These are phyloP conservation scores for Leucosporidium yakuticum DNA, from an alignment of 768 basidiomycete species.

Conservation along the genomic window DNA sequence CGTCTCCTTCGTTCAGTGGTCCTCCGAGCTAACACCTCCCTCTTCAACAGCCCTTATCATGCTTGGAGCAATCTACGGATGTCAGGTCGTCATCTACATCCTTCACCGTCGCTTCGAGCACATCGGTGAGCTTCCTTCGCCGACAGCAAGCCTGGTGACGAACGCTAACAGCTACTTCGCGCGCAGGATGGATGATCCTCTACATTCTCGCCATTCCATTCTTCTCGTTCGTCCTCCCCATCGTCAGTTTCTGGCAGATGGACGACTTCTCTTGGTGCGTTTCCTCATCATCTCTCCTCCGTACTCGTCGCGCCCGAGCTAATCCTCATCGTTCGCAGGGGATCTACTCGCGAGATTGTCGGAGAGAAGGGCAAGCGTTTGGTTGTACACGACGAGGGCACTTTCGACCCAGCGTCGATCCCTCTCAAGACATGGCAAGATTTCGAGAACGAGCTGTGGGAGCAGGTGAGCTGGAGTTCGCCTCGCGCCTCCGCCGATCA, in stretches of 20 bases:
- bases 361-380: slow-evolving; percentile 95
- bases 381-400: slow-evolving; percentile 94
- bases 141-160: background rate
- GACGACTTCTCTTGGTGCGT: slow-evolving; percentile 77
- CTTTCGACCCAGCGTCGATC: slow-evolving; percentile 87
- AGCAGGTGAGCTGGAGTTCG: slow-evolving; percentile 9
- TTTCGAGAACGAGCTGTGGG: slow-evolving; percentile 38
- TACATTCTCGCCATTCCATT: slow-evolving; percentile 90
- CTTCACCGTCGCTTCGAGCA: slow-evolving; percentile 86
- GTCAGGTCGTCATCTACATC: slow-evolving; percentile 86
- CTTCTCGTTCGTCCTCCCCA: slow-evolving; percentile 85
- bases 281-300: slow-evolving; percentile 2
- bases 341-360: slow-evolving; percentile 81
- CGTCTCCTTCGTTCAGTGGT: too few species aligned
- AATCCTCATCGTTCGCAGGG: slow-evolving; percentile 52
- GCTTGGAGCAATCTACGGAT: slow-evolving; percentile 88
- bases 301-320: slow-evolving; percentile 27
- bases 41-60: slow-evolving; percentile 68
- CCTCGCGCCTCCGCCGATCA: background rate
- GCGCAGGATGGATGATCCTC: slow-evolving; percentile 74
- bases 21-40: background rate
- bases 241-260: slow-evolving; percentile 97
- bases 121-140: slow-evolving; percentile 51
- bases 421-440: slow-evolving; percentile 96
- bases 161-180: background rate